Evolutionary conservation across 2,329 filamentous ascomycete species (phyloP).

Genomic region (Chaetomium strumarium): DNA sequence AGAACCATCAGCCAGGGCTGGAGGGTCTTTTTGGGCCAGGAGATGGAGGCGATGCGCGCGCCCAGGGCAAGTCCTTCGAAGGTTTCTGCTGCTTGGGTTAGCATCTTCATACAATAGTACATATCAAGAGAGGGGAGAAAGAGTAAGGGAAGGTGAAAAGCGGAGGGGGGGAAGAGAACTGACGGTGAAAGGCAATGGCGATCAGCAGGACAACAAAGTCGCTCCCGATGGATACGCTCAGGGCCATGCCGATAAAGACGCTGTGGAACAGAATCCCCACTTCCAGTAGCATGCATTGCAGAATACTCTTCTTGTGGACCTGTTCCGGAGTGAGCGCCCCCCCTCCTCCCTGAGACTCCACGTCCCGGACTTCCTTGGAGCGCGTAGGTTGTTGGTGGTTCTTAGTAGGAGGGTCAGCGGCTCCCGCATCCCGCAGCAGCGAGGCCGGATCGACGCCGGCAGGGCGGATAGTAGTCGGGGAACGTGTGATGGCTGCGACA

Average conservation of each 20-base stretch:
- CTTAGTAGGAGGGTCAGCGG: neutral
- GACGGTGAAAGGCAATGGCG: slow-evolving; percentile 70
- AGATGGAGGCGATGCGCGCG: slow-evolving; percentile 74
- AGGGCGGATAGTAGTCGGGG: neutral
- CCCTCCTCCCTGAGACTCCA: slow-evolving; percentile 12
- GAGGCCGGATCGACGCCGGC: slow-evolving; percentile 10
- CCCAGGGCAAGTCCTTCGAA: slow-evolving; percentile 85
- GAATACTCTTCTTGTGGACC: slow-evolving; percentile 56
- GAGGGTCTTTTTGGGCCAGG: slow-evolving; percentile 65
- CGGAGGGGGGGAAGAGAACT: slow-evolving; percentile 27
- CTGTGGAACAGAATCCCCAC: slow-evolving; percentile 81
- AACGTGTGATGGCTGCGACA: slow-evolving; percentile 14
- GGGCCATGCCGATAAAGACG: slow-evolving; percentile 81
- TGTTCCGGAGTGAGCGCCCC: slow-evolving; percentile 44
- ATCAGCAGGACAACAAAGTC: slow-evolving; percentile 76
- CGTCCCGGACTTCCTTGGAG: slow-evolving; percentile 13
- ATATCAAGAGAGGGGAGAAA: too few relatives aligned
- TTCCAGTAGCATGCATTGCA: slow-evolving; percentile 75
- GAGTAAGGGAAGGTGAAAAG: neutral
- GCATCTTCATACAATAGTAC: too few relatives aligned
- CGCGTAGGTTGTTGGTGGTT: neutral
- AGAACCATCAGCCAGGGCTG: slow-evolving; percentile 81
- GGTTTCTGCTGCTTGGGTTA: slow-evolving; percentile 45
- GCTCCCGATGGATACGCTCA: slow-evolving; percentile 72
- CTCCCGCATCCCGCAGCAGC: neutral